Evolutionary conservation across 129 eudicot species (phyloP), one percentile per base, ranked within the genome.

Genomic region (Smallanthus sonchifolius): DNA sequence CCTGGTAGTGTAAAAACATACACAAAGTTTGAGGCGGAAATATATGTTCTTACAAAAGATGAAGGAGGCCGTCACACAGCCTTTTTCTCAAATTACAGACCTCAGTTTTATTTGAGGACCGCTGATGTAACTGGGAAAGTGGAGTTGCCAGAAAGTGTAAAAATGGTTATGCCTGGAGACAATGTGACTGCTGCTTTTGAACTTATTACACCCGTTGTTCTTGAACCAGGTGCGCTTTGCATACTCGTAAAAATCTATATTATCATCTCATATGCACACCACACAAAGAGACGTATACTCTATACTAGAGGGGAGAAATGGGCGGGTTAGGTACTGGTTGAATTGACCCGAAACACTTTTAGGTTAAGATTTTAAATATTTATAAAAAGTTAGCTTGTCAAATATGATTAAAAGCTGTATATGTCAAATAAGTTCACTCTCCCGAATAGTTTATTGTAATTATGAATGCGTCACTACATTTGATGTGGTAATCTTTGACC

Each of bases 151-250:
- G 97, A 90, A 79, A 80, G 75, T 72, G 91, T 94, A 14, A 94
- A 91, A 93, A 94, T 94, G 99, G 99, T 94, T 71, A 90, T 94
- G 96, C 99, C 97, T 3, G 99, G 97, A 63, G 99, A 94, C 83
- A 91, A 94, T 69, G 97, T 94, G 61, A 91, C 99, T 77, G 97
- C 99, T 72, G 76, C 75, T 65, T 94, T 94, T 77, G 99, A 94
- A 86, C 91, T 94, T 62, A 91, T 86, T n/a, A 64, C 82, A 7
- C 91, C 99, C 0, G 90, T 91, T 78, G 93, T 96, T 67, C 91
- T 94, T 13, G 97, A 91, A 80, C 80, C 91, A 85, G 99, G 99
- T 94, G 8, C 5, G 82, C 69, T 32, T 10, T 16, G 32, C 60
- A 19, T 17, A 54, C 60, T 10, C 10, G 30, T 7, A 17, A 52